Evolutionary conservation across 306 rosid genomes (phyloP).

Genomic region (Glycine soja): DNA sequence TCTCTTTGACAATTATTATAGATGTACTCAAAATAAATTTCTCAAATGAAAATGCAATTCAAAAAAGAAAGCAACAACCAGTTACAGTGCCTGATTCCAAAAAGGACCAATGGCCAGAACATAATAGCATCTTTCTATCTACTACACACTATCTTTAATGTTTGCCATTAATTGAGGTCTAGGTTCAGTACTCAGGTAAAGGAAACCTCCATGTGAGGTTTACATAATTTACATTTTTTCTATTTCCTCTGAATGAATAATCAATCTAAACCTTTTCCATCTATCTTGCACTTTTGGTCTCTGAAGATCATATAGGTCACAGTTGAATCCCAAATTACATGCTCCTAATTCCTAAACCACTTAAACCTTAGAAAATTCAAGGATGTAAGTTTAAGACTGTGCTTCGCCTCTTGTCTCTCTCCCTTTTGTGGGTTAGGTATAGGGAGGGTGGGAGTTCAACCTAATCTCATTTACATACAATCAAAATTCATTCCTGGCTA

Average conservation of each 20-base stretch:
- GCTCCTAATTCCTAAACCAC: background rate
- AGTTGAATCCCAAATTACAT: conserved; percentile 5
- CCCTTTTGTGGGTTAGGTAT: too few species aligned
- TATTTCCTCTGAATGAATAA: too few species aligned
- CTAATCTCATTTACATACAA: background rate
- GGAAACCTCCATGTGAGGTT: background rate
- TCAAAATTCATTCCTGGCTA: background rate
- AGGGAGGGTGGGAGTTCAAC: too few species aligned
- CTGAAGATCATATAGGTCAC: conserved; percentile 6
- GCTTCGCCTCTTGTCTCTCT: background rate
- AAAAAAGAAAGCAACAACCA: too few species aligned
- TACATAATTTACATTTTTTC: background rate
- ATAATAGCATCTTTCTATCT: too few species aligned
- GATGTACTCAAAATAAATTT: too few species aligned
- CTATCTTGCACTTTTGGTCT: background rate
- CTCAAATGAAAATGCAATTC: too few species aligned
- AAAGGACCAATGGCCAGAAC: too few species aligned
- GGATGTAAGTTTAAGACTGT: background rate
- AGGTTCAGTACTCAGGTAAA: background rate
- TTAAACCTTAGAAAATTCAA: background rate
- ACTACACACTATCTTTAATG: too few species aligned
- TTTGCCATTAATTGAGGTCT: background rate
- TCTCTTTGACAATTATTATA: too few species aligned
- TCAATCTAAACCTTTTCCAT: too few species aligned
- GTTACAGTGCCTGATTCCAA: too few species aligned